Base-by-base conservation (phyloP, 257 asterid species). In the Craterostigma plantagineum region DNA sequence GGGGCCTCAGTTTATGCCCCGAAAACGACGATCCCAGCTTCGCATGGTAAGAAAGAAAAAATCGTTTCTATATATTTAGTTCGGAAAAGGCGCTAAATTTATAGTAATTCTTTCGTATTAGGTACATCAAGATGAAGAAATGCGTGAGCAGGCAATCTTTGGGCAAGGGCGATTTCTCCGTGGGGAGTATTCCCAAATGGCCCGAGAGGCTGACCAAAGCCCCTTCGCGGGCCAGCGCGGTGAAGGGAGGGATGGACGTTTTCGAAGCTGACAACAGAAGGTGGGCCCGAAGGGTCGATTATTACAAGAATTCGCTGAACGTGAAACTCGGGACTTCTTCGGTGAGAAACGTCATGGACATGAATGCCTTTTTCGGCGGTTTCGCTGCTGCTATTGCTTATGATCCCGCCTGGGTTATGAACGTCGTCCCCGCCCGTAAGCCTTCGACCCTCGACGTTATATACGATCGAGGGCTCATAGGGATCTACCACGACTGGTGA, bases 351-450 rank as follows among this genome's bases (percentile, higher is more conserved):
- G 85, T 80, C 63, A 77, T 90, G 99, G 99, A 90, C 72, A 80
- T 83, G 99, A 84, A 90, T 45, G 99, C 99, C 7, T 69, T 79
- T 53, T 83, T 83, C 47, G 94, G 96, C 58, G 92, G 99, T 33
- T 90, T 90, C 73, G 96, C 96, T 17, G 82, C 94, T 3, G 84
- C 92, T 42, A 51, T 83, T 45, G 30, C 61, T 38, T 61, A 76
- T 37, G 87, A 80, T 66, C 94, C 96, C 42, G 81, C 77, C 33
- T 90, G 99, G 99, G 99, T 90, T 61, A 90, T 90, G 99, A 90
- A 90, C 10, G 94, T 77, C 18, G 80, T 83, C 55, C 96, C 99
- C 14, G 65, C 91, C 55, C 74, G 55, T 13, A 71, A 69, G 47
- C 77, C 92, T 38, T 71, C 81, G 14, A 77, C 87, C 36, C 91